Conservation (phyloP, 179 eudicot genomes). For the Pouteria campechiana region DNA sequence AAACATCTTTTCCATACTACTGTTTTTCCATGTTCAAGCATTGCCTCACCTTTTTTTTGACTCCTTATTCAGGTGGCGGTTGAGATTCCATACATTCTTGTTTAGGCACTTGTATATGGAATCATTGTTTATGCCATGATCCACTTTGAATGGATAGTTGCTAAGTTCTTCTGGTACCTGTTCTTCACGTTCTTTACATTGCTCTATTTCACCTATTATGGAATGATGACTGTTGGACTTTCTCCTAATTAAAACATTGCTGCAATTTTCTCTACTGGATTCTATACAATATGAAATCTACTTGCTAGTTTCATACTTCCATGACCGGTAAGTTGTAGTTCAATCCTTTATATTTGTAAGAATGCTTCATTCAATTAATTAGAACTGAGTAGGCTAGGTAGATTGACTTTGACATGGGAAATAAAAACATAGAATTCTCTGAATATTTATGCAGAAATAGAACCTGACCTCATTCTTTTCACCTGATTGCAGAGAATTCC, state of each 20-base stretch:
- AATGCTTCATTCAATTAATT: background rate
- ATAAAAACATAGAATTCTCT: no score
- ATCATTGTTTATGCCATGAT: constrained; percentile 18
- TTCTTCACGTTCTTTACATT: constrained; percentile 18
- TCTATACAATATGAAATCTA: constrained; percentile 11
- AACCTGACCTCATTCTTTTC: no score
- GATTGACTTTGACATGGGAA: no score
- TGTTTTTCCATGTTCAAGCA: no score
- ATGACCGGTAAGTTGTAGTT: constrained; percentile 9
- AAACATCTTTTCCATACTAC: no score
- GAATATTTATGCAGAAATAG: no score
- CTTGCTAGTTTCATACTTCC: constrained; percentile 20
- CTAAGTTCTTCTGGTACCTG: constrained; percentile 13
- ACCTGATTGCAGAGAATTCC: constrained; percentile 21
- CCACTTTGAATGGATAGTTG: constrained; percentile 13
- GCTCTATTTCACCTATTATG: constrained; percentile 20
- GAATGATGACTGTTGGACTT: constrained; percentile 13
- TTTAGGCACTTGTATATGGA: constrained; percentile 9
- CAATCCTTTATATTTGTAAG: background rate
- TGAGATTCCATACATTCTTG: constrained; percentile 14
- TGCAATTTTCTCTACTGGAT: constrained; percentile 6
- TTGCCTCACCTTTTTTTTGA: no score
- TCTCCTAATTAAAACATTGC: constrained; percentile 18
- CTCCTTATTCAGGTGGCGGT: constrained; percentile 10
- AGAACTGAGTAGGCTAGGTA: no score